Base-by-base conservation (phyloP, 2,329 filamentous ascomycete genomes). In the Verticillium dahliae region DNA sequence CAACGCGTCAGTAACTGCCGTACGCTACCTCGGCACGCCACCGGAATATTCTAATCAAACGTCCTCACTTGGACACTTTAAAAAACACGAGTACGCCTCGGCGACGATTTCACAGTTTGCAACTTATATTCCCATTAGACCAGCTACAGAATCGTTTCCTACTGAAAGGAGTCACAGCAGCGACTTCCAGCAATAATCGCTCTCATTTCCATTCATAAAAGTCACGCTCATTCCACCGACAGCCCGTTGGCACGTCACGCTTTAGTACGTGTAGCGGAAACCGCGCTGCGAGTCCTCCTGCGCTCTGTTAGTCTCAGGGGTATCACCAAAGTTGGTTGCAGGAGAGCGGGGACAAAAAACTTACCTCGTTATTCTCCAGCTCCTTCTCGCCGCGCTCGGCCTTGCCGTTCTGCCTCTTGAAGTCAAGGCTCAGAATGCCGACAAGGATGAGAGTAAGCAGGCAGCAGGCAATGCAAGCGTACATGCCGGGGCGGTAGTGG, bases 401-500 rank as follows among this genome's bases (percentile, higher is more conserved):
- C 69, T 78, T 76, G 61, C 67, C 70, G 65, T 86, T 85, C 65
- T 76, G 69, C 14, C 74, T 63, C 63, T 72, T 73, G 63, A 80
- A 83, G 4, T 73, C 70, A 3, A 79, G 33, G 27, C 75, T 78
- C 31, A 78, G 69, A 0, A 78, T 9, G 2, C 66, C 59, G 1
- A 85, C 81, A 18, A 84, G 63, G 4, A 83, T 34, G 2, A 85
- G 68, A 31, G 71, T 80, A 56, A 85, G 64, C 1, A 81, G 67
- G 31, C 74, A 76, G 65, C 77, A 81, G 1, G 82, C 77, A 54
- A 86, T 81, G 70, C 82, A 84, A 5, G 82, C 78, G 60, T 79
- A 85, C 66, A 85, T 73, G 31, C 83, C 83, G 0, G 83, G 83
- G 67, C 72, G 76, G 71, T 87, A 87, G 3, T 73, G 73, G 1